Evolutionary conservation across 2,329 filamentous ascomycete genomes (phyloP), one percentile per base, ranked within the genome.

Genomic region (Colletotrichum eleusines): DNA sequence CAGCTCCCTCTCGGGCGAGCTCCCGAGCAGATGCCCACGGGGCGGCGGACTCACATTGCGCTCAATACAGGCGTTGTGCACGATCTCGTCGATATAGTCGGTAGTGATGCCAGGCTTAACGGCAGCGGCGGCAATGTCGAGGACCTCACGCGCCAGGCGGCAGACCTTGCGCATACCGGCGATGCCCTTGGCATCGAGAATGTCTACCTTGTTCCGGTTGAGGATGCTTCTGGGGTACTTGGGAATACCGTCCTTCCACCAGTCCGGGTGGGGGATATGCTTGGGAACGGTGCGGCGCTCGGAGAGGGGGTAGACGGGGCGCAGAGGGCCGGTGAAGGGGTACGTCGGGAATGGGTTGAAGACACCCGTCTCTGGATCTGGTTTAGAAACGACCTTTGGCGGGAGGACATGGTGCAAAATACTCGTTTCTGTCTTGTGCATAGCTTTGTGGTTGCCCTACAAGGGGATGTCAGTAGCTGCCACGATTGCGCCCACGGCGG

Each of bases 151-250:
- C 23, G 93, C 94, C 72, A 98, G 82, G 60, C 89, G 88, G 82
- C 95, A 98, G 60, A 96, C 94, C 81, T 95, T 97, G 76, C 95
- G 91, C 96, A 99, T 98, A 53, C 88, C 93, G 76, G 95, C 92
- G 78, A 94, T 92, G 68, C 91, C 92, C 78, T 92, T 89, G 77
- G 92, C 90, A 76, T 94, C 92, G 72, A 97, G 86, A 42, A 96
- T 89, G 54, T 92, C 91, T 76, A 97, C 91, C 83, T 95, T 96
- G 80, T 93, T 94, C 74, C 93, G 86, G 76, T 89, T 90, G 50
- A 89, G 83, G 72, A 93, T 88, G 14, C 85, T 83, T 33, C 87
- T 84, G 77, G 86, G 88, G 78, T 87, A 86, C 76, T 87, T 87
- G 58, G 90, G 89, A 63, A 95, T 92, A 71, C 96, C 96, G 83